Evolutionary conservation across 2,329 filamentous ascomycete species (phyloP), one percentile per base, ranked within the genome.

Genomic region (Talaromyces verruculosus): DNA sequence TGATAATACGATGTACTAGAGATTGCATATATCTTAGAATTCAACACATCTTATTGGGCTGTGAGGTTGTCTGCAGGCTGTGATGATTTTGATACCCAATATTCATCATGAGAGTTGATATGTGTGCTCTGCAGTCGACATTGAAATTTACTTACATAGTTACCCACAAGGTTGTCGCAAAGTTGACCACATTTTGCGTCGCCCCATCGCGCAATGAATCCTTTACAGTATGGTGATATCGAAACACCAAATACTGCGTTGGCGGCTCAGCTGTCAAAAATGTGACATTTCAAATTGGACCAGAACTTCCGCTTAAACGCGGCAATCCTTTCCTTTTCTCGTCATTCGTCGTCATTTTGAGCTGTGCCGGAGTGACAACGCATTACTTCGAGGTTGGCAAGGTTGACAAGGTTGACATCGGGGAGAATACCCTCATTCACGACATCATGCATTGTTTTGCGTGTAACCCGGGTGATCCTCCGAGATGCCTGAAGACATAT

Each of bases 31-130:
- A 39, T 39, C 17, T 53, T 39, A 15, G 11, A 22, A 11, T 37
- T 57, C 33, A 57, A 55, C 39, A 37, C 53, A 53, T 57, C n/a
- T 39, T 57, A 33, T 55, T 55, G 51, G 53, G n/a, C 11, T 15
- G n/a, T 39, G 53, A 13, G n/a, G 33, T 57, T 37, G 11, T 37
- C 15, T 57, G 53, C 11, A 37, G 53, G 33, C 49, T 25, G 49
- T 53, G 49, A 57, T 57, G 53, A 39, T 37, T 39, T 57, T 37
- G 53, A 37, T 57, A 57, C 53, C 53, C 33, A 37, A 57, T 57
- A 57, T 37, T 10, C 28, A 37, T 57, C 51, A 19, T 35, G 30
- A 55, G 51, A 13, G 17, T 35, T 33, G 15, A 33, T 51, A 25
- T 30, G 25, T 55, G 17, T 19, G 51, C 25, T 8, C n/a, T 22